Evolutionary conservation across 1,139 yeast genomes (phyloP).

Genomic region (Blastobotrys ciferrii): DNA sequence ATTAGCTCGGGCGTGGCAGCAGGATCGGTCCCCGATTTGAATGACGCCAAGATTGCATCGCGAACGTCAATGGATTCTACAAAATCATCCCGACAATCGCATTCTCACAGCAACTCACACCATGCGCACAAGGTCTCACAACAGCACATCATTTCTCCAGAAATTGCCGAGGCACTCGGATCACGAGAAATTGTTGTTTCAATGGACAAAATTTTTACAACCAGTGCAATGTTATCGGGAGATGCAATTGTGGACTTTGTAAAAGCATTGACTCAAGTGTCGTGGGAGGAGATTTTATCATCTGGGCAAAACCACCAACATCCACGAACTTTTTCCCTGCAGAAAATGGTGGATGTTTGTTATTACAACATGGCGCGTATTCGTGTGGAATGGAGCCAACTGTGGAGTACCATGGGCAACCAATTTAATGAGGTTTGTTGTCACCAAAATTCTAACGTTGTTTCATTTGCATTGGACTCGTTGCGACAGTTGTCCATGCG

Average conservation of each 20-base stretch:
- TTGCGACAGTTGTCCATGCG: conserved; percentile 89
- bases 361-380: conserved; percentile 97
- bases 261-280: conserved; percentile 79
- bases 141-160: conserved; percentile 42
- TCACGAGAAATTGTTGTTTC: conserved; percentile 80
- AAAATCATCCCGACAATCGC: conserved; percentile 36
- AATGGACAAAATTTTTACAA: conserved; percentile 83
- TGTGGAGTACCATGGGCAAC: conserved; percentile 92
- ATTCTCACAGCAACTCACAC: conserved; percentile 5
- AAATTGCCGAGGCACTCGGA: conserved; percentile 58
- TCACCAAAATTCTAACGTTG: conserved; percentile 70
- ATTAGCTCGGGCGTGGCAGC: conserved; percentile 89
- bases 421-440: conserved; percentile 86
- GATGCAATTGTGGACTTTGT: conserved; percentile 86
- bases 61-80: conserved; percentile 46
- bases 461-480: conserved; percentile 89
- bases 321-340: conserved; percentile 89
- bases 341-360: conserved; percentile 94
- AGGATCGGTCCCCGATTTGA: conserved; percentile 79
- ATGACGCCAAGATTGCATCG: conserved; percentile 61
- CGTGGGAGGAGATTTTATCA: conserved; percentile 87
- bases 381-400: conserved; percentile 92
- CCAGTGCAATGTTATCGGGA: conserved; percentile 76
- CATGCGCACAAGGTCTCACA: background rate
- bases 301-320: conserved; percentile 77